A percentile compares a stretch with the other conserved stretches of the same genome.
These are phyloP conservation scores for Gossypium schwendimanii DNA, from an alignment of 441 rosid species.

Conservation along the genomic window DNA sequence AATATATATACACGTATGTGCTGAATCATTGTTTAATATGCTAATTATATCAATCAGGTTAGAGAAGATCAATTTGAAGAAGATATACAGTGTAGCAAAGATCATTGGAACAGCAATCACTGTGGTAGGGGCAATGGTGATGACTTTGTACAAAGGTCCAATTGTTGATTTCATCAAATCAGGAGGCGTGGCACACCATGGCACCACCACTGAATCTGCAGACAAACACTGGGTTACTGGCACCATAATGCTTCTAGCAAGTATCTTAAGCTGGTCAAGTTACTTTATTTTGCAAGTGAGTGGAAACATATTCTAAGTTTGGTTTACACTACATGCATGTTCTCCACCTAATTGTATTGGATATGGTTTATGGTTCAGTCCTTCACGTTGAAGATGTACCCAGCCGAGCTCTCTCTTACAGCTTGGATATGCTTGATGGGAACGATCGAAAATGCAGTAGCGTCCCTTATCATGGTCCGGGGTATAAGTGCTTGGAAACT, in stretches of 20 bases:
- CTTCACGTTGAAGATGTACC: constrained; percentile 67
- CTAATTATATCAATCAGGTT: constrained; percentile 33
- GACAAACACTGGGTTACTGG: constrained; percentile 61
- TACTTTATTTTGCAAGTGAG: constrained; percentile 83
- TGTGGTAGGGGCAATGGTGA: constrained; percentile 77
- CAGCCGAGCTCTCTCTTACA: constrained; percentile 79
- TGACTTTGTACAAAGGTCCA: constrained; percentile 93
- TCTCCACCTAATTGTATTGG: too few species aligned
- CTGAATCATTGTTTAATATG: neutral
- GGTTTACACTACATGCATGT: too few species aligned
- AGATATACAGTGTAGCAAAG: constrained; percentile 61
- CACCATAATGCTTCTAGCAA: constrained; percentile 54
- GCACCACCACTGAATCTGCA: constrained; percentile 20
- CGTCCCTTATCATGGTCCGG: constrained; percentile 61
- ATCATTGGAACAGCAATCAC: constrained; percentile 69
- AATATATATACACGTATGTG: too few species aligned
- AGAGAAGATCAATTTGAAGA: constrained; percentile 60
- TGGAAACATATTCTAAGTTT: neutral
- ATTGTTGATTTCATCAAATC: constrained; percentile 44
- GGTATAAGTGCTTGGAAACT: constrained; percentile 69
- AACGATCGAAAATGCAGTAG: constrained; percentile 52
- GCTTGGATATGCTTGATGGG: constrained; percentile 73
- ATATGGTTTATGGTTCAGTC: constrained; percentile 35
- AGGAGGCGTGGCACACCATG: constrained; percentile 33
- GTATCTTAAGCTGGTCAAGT: constrained; percentile 65